Conservation (phyloP, 352 stramenopile genomes). For the Blastocystis sp. region DNA sequence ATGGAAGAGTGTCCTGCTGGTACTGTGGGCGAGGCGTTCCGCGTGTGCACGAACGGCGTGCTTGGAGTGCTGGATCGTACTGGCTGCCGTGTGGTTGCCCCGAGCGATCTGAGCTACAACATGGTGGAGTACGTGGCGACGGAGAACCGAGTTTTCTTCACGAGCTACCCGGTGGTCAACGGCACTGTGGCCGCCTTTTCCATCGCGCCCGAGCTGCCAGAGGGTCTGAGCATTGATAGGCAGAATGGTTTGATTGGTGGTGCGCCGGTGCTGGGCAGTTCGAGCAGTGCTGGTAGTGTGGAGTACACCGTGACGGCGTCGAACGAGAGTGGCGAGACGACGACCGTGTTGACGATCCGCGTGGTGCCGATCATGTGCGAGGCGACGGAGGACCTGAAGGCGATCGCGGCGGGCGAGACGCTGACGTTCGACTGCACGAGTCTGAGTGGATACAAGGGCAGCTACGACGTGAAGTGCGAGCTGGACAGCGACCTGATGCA, state of each 20-base stretch:
- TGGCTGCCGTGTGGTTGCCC: neutral
- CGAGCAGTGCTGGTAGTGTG: neutral
- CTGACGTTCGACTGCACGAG: neutral
- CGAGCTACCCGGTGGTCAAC: neutral
- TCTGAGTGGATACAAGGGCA: conserved; percentile 30
- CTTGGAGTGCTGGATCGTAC: neutral
- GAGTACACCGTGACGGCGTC: neutral
- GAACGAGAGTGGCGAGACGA: neutral
- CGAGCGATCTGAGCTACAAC: neutral
- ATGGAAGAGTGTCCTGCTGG: conserved; percentile 7
- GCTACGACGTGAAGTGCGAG: neutral
- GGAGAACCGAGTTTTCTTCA: neutral
- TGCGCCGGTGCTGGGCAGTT: neutral
- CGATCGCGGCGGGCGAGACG: neutral
- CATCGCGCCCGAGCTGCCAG: too few species aligned
- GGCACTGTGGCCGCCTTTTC: neutral
- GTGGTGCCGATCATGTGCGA: conserved; percentile 2
- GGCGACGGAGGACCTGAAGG: conserved; percentile 14
- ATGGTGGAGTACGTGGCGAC: neutral
- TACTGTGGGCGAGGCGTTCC: conserved; percentile 10
- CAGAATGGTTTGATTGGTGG: conserved; percentile 19
- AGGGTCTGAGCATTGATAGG: neutral
- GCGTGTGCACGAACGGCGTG: neutral
- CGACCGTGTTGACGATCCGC: neutral
- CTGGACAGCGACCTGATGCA: neutral